Base-by-base conservation (phyloP, 176 grass and related monocot genomes). In the Alloteropsis semialata region DNA sequence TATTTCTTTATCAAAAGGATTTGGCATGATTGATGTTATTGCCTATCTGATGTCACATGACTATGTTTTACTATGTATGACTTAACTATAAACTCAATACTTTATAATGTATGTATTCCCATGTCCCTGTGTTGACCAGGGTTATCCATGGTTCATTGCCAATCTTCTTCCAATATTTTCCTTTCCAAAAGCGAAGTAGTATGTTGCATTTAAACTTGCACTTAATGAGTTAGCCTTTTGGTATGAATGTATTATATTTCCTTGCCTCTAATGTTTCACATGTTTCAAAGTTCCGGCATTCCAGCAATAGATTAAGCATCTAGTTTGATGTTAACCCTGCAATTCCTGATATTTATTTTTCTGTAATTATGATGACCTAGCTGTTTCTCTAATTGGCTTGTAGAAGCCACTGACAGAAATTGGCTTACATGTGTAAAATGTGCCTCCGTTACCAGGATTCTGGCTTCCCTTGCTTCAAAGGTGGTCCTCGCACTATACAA, bases 401-500 rank as follows among this genome's bases (percentile, higher is more conserved):
- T 68, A 21, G 25, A 67, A 21, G 18, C 63, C 28, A 25, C 57
- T 70, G 5, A 33, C 6, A 66, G 1, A 28, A 78, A 82, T 25
- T 75, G 34, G 45, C 42, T 87, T 87, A 49, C 33, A 58, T 74
- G 58, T 74, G 21, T 74, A 53, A 27, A 67, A 29, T 76, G 51
- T 67, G 18, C 44, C 78, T 48, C 29, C 29, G 75, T 45, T 38
- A 61, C 65, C 81, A 99, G 97, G 97, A 96, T 87, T 99, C 97
- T 83, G 93, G 89, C 82, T 99, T 99, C 64, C 97, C 93, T 37
- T 99, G 97, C 81, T 99, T 99, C 76, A 99, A 95, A 92, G 97
- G 93, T 44, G 97, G 97, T 36, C 71, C 77, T 54, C 91, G 97
- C 53, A 99, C 97, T 41, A 99, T 99, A 81, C 91, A 96, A 76